Percentiles rank a stretch among this genome's conserved stretches.
Evolutionary conservation across 495 filamentous ascomycete genomes (phyloP).

Genomic region (Halenospora varia): DNA sequence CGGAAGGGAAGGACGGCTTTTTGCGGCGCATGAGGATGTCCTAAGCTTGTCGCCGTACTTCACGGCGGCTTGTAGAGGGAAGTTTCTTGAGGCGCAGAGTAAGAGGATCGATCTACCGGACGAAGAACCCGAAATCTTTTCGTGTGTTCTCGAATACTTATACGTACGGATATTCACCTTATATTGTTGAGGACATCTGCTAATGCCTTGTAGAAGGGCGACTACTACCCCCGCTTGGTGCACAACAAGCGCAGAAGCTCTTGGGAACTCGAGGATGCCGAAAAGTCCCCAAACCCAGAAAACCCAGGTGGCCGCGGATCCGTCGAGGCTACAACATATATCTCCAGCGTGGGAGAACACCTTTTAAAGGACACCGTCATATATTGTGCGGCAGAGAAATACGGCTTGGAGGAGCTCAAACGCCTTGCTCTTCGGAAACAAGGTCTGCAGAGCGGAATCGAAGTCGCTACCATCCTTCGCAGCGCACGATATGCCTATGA

Average conservation of each 20-base stretch:
- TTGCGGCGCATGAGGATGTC: slow-evolving; percentile 88
- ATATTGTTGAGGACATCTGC: background rate
- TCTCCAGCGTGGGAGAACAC: slow-evolving; percentile 58
- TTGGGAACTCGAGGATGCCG: slow-evolving; percentile 68
- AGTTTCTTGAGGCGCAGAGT: slow-evolving; percentile 55
- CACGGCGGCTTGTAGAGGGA: slow-evolving; percentile 52
- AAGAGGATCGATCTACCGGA: slow-evolving; percentile 75
- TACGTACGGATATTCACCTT: slow-evolving; percentile 40
- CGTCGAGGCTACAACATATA: slow-evolving; percentile 72
- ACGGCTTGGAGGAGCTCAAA: slow-evolving; percentile 83
- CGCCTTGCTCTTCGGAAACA: slow-evolving; percentile 86
- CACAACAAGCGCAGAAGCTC: slow-evolving; percentile 63
- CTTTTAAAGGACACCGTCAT: slow-evolving; percentile 86
- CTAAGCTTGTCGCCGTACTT: slow-evolving; percentile 82
- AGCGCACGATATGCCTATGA: slow-evolving; percentile 91
- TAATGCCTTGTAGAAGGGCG: slow-evolving; percentile 52
- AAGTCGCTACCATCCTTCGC: slow-evolving; percentile 80
- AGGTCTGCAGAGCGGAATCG: slow-evolving; percentile 79
- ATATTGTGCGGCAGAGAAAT: slow-evolving; percentile 86
- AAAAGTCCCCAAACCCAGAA: slow-evolving; percentile 32
- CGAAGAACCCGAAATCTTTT: slow-evolving; percentile 87
- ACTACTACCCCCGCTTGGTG: slow-evolving; percentile 78
- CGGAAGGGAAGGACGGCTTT: slow-evolving; percentile 76
- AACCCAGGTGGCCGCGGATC: slow-evolving; percentile 52
- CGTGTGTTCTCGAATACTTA: slow-evolving; percentile 85